Evolutionary conservation across 2,329 filamentous ascomycete species (phyloP).

Genomic region (Aspergillus fijiensis): DNA sequence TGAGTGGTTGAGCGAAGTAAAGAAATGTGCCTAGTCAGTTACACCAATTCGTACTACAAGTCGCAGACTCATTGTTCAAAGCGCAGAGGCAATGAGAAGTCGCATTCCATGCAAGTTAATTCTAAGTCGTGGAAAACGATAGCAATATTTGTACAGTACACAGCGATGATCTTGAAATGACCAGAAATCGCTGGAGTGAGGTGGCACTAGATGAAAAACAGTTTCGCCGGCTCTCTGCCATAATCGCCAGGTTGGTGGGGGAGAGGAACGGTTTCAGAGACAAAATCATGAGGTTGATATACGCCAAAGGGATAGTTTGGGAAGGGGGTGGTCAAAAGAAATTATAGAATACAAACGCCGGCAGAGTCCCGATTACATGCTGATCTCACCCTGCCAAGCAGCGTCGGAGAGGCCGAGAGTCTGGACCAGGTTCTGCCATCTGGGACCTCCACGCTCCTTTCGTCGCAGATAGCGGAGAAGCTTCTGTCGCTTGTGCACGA

Average conservation of each 20-base stretch:
- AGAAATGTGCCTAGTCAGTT: too few species aligned
- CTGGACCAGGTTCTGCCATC: conserved; percentile 84
- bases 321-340: conserved; percentile 8
- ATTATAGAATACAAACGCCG: conserved; percentile 19
- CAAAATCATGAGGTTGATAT: conserved; percentile 17
- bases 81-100: background rate
- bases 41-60: too few species aligned
- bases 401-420: conserved; percentile 83
- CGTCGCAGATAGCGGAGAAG: conserved; percentile 79
- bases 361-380: conserved; percentile 51
- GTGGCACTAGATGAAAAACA: background rate
- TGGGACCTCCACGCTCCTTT: conserved; percentile 85
- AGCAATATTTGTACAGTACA: background rate
- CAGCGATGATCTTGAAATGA: background rate
- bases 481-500: conserved; percentile 89
- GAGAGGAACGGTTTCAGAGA: background rate
- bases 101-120: background rate
- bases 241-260: background rate
- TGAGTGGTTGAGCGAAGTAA: too few species aligned
- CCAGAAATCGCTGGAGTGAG: background rate
- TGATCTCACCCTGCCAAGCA: conserved; percentile 89
- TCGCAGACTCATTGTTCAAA: too few species aligned
- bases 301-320: conserved; percentile 13
- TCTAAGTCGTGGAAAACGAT: background rate
- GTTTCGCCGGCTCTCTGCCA: background rate